These are phyloP conservation scores for Colletotrichum sp. DNA, from an alignment of 2,329 filamentous ascomycete species.

Conservation along the genomic window DNA sequence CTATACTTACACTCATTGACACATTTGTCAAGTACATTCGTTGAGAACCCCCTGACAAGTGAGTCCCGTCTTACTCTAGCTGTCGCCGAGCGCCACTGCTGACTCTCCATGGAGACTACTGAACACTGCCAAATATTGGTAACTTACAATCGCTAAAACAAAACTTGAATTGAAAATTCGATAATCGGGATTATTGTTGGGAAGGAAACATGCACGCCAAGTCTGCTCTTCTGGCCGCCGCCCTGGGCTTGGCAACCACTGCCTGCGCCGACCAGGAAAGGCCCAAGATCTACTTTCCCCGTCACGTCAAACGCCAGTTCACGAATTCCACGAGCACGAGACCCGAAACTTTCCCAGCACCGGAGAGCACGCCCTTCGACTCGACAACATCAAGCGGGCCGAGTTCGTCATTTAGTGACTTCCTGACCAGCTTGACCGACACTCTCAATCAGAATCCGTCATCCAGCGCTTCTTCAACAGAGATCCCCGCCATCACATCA, in stretches of 20 bases:
- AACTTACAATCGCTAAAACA: slow-evolving; percentile 21
- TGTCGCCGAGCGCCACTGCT: neutral
- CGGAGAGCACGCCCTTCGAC: slow-evolving; percentile 26
- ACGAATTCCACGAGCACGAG: slow-evolving; percentile 47
- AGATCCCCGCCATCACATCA: neutral
- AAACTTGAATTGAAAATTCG: neutral
- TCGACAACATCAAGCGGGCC: neutral
- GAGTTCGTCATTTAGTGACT: slow-evolving; percentile 6
- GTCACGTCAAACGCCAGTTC: slow-evolving; percentile 58
- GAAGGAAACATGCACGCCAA: slow-evolving; percentile 53
- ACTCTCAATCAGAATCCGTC: slow-evolving; percentile 13
- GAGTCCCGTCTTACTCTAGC: slow-evolving; percentile 18
- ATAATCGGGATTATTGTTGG: neutral
- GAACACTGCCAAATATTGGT: neutral
- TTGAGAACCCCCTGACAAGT: slow-evolving; percentile 53
- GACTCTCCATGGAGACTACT: neutral
- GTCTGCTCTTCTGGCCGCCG: slow-evolving; percentile 51
- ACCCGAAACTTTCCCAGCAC: slow-evolving; percentile 27
- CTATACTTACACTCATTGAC: slow-evolving; percentile 55
- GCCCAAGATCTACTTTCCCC: slow-evolving; percentile 63
- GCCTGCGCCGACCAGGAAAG: slow-evolving; percentile 47
- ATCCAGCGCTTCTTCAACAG: neutral
- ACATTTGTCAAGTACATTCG: slow-evolving; percentile 65
- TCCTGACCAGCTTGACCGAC: slow-evolving; percentile 21
- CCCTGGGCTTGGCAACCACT: slow-evolving; percentile 52